phyloP scores from a whole-genome alignment of 768 basidiomycete species.

The Krasilnikovozyma curviuscula region DNA sequence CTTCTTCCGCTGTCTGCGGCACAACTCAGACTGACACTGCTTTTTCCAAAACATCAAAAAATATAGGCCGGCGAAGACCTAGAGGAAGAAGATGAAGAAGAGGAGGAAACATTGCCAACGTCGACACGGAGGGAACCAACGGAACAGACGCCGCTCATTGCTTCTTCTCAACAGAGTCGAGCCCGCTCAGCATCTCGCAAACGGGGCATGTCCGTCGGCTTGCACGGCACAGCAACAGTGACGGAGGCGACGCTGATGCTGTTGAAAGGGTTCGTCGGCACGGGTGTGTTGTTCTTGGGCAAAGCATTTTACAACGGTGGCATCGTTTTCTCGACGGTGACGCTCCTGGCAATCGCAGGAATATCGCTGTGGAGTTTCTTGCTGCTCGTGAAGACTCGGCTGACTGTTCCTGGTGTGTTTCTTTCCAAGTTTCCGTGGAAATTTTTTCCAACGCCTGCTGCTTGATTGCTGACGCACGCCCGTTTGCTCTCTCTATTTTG shows the following conservation, averaged over 20 bases:
- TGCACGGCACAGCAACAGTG: constrained; percentile 7
- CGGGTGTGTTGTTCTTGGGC: constrained; percentile 64
- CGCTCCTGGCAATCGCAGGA: constrained; percentile 58
- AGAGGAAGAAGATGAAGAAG: constrained; percentile 65
- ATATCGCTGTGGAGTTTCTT: constrained; percentile 88
- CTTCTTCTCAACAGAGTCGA: background rate
- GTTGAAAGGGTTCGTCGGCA: constrained; percentile 11
- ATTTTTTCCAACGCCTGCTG: no score
- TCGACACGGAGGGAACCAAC: constrained; percentile 7
- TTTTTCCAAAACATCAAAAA: background rate
- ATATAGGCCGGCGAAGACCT: constrained; percentile 71
- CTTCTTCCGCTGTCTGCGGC: background rate
- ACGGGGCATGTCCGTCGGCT: background rate
- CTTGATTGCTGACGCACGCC: no score
- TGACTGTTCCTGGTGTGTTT: constrained; percentile 79
- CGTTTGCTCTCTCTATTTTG: no score
- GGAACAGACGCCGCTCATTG: constrained; percentile 22
- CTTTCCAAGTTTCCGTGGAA: no score
- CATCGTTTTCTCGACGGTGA: constrained; percentile 62
- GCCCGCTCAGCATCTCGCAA: constrained; percentile 3
- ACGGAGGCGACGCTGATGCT: constrained; percentile 8
- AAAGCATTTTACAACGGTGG: constrained; percentile 95
- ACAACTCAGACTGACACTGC: constrained; percentile 1
- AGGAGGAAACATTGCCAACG: constrained; percentile 30
- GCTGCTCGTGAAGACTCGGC: constrained; percentile 67